These are phyloP conservation scores for Fusarium luffae DNA, from an alignment of 2,329 filamentous ascomycete genomes.

Conservation along the genomic window DNA sequence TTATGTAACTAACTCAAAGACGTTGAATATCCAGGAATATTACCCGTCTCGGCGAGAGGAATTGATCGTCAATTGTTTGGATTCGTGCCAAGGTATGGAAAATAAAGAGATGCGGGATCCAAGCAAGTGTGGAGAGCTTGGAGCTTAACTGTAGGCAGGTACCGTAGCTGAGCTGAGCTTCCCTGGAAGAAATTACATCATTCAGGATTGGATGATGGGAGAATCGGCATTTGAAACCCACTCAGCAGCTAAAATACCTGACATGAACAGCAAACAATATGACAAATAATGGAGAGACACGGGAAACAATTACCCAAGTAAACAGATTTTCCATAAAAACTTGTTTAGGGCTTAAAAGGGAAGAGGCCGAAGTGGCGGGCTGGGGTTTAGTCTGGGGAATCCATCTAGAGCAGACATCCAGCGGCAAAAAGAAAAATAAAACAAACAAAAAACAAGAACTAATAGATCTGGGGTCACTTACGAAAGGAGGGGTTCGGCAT, in stretches of 20 bases:
- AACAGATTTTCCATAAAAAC: constrained; percentile 1
- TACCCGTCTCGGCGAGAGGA: constrained; percentile 7
- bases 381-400: background rate
- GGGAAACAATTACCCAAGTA: background rate
- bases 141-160: constrained; percentile 18
- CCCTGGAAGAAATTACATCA: constrained; percentile 41
- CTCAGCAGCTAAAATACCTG: background rate
- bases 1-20: constrained; percentile 21
- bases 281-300: background rate
- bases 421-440: constrained; percentile 15
- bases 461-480: constrained; percentile 50
- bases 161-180: constrained; percentile 26
- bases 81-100: constrained; percentile 13
- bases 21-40: background rate
- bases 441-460: background rate
- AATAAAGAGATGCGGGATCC: constrained; percentile 30
- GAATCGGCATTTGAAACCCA: background rate
- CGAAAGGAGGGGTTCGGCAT: constrained; percentile 64
- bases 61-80: constrained; percentile 1
- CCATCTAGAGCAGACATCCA: background rate
- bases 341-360: constrained; percentile 1
- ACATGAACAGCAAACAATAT: background rate
- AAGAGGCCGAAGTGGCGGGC: constrained; percentile 18
- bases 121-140: constrained; percentile 35
- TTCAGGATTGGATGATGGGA: constrained; percentile 12